Evolutionary conservation across 495 filamentous ascomycete genomes (phyloP).

Genomic region (Entonaema liquescens): DNA sequence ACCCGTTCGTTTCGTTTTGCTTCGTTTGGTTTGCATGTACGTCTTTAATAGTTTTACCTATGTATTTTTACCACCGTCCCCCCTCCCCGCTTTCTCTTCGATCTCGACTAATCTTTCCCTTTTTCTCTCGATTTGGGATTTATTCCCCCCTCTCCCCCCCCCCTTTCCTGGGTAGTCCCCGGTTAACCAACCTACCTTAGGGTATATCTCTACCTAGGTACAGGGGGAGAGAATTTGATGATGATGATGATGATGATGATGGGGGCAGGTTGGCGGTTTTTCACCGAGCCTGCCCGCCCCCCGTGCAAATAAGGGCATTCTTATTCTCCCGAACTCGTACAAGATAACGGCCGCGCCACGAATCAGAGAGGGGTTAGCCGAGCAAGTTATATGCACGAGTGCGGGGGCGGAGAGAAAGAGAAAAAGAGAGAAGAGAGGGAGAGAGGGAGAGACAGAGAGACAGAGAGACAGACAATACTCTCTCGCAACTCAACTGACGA

Average conservation of each 20-base stretch:
- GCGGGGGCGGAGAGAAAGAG: slow-evolving; percentile 24
- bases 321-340: slow-evolving; percentile 40
- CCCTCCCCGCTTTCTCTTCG: slow-evolving; percentile 3
- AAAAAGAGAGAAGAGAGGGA: too few relatives aligned
- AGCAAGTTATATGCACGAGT: slow-evolving; percentile 34
- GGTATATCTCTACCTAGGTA: neutral
- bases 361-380: slow-evolving; percentile 36
- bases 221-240: too few relatives aligned
- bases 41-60: slow-evolving; percentile 2
- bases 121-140: slow-evolving; percentile 8
- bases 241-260: too few relatives aligned
- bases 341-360: slow-evolving; percentile 36
- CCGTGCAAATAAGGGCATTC: slow-evolving; percentile 27
- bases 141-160: neutral
- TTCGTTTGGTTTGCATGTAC: neutral
- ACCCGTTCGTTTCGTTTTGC: neutral
- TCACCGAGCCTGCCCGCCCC: slow-evolving; percentile 14
- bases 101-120: slow-evolving; percentile 41
- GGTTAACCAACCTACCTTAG: neutral
- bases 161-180: neutral
- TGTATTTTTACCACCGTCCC: slow-evolving; percentile 1
- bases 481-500: slow-evolving; percentile 22
- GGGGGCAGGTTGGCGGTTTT: neutral
- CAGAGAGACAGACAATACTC: too few relatives aligned
- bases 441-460: too few relatives aligned